These are phyloP conservation scores for Candida morakotiae DNA, from an alignment of 805 yeast genomes.

Conservation along the genomic window DNA sequence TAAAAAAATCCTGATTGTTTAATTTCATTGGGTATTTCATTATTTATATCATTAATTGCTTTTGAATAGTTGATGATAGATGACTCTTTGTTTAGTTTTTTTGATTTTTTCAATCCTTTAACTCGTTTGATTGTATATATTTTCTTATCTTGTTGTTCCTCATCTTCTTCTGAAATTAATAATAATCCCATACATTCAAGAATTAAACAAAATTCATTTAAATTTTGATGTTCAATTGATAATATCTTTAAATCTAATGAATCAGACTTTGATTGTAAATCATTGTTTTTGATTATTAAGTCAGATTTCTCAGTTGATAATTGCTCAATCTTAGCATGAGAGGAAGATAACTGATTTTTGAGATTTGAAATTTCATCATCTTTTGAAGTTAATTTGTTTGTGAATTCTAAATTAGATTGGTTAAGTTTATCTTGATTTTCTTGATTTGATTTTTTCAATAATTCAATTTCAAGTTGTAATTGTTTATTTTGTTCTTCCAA, in stretches of 20 bases:
- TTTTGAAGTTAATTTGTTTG: constrained; percentile 3
- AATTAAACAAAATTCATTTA: constrained; percentile 41
- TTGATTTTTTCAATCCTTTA: constrained; percentile 55
- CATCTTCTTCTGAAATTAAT: constrained; percentile 41
- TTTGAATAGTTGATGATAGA: constrained; percentile 20
- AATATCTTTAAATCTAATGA: neutral
- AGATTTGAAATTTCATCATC: constrained; percentile 4
- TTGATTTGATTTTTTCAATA: neutral
- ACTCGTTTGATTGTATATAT: constrained; percentile 63
- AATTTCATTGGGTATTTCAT: constrained; percentile 43
- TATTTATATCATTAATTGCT: constrained; percentile 35
- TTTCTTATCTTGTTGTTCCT: too few relatives aligned
- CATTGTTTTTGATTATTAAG: neutral
- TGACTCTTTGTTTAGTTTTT: constrained; percentile 29
- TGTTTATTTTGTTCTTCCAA: constrained; percentile 9
- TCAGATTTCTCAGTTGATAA: neutral
- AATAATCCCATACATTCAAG: constrained; percentile 77
- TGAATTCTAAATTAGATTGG: constrained; percentile 9
- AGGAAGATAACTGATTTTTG: constrained; percentile 1
- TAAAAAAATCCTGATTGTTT: constrained; percentile 26
- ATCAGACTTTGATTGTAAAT: neutral
- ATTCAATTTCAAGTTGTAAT: constrained; percentile 1
- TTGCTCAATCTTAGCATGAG: neutral
- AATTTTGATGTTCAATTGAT: neutral
- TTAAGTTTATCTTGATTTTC: too few relatives aligned